Conservation (phyloP, 192 early-diverging fungal species). For the Chytriomyces sp. region DNA sequence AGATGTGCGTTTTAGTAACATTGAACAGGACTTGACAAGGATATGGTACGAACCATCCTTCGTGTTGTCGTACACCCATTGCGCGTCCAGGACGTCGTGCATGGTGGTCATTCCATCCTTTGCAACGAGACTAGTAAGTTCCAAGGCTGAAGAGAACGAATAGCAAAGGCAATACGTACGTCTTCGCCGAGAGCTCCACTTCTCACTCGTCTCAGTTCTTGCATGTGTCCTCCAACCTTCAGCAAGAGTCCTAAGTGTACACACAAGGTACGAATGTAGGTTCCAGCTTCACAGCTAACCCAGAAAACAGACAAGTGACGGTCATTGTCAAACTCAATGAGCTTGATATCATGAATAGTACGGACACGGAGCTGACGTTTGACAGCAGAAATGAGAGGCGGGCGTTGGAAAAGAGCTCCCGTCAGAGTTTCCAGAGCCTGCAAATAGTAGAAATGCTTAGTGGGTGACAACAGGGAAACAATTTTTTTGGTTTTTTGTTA, state of each 20-base stretch:
- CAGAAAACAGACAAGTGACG: slow-evolving; percentile 96
- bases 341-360: slow-evolving; percentile 95
- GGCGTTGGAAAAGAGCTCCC: slow-evolving; percentile 98
- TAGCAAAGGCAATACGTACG: slow-evolving; percentile 41
- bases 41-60: slow-evolving; percentile 66
- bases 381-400: slow-evolving; percentile 97
- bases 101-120: slow-evolving; percentile 92
- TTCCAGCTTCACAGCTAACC: slow-evolving; percentile 98
- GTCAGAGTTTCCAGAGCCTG: slow-evolving; percentile 93
- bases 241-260: slow-evolving; percentile 96
- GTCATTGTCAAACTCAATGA: slow-evolving; percentile 96
- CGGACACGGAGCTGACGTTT: slow-evolving; percentile 99
- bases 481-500: no score
- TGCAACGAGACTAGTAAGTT: background rate
- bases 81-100: slow-evolving; percentile 98
- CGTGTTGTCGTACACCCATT: slow-evolving; percentile 98
- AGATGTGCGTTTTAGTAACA: background rate
- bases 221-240: slow-evolving; percentile 98
- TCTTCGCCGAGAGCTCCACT: slow-evolving; percentile 90
- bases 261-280: slow-evolving; percentile 99
- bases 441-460: background rate
- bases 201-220: slow-evolving; percentile 96
- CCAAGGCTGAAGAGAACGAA: background rate
- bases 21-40: background rate
- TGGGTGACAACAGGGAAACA: no score